Evolutionary conservation across 2,329 filamentous ascomycete species (phyloP).

Genomic region (Ophiostoma fasciatum): DNA sequence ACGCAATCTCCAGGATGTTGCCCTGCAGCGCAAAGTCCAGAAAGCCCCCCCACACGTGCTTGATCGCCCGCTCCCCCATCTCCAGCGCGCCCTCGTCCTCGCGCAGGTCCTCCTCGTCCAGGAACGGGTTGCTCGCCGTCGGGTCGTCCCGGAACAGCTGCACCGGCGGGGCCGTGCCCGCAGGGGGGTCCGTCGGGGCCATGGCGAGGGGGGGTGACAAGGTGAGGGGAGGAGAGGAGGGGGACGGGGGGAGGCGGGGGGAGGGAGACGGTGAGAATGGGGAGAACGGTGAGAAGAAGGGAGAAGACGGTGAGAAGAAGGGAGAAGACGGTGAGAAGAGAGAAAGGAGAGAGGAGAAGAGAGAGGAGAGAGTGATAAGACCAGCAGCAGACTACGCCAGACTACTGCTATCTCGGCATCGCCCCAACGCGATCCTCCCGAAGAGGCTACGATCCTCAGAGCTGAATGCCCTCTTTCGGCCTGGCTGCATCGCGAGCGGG

Average conservation of each 20-base stretch:
- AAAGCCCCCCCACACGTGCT: slow-evolving; percentile 46
- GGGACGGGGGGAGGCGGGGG: too few species aligned
- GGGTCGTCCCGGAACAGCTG: slow-evolving; percentile 14
- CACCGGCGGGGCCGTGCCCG: slow-evolving; percentile 3
- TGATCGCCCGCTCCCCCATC: slow-evolving; percentile 30
- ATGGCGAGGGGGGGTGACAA: neutral
- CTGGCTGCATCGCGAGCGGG: too few species aligned
- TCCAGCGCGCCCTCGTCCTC: slow-evolving; percentile 24
- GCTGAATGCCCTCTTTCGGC: too few species aligned
- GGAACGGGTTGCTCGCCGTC: slow-evolving; percentile 18
- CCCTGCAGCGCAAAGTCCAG: slow-evolving; percentile 59
- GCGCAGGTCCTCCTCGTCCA: slow-evolving; percentile 20
- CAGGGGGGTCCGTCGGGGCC: neutral
- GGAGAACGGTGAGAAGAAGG: neutral
- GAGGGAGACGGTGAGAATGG: neutral
- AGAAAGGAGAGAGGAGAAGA: neutral
- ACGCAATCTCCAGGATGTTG: slow-evolving; percentile 61
- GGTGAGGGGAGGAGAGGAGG: too few species aligned
- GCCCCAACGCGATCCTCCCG: too few species aligned
- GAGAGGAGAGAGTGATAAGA: neutral
- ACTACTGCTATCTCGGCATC: too few species aligned
- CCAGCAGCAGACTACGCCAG: too few species aligned
- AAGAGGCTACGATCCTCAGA: too few species aligned
- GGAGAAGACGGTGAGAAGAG: neutral
- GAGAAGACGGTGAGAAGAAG: neutral